A percentile compares a stretch with the other conserved stretches of the same genome.
Conservation (phyloP, 768 basidiomycete genomes). For the Neoboletus magnificus region DNA sequence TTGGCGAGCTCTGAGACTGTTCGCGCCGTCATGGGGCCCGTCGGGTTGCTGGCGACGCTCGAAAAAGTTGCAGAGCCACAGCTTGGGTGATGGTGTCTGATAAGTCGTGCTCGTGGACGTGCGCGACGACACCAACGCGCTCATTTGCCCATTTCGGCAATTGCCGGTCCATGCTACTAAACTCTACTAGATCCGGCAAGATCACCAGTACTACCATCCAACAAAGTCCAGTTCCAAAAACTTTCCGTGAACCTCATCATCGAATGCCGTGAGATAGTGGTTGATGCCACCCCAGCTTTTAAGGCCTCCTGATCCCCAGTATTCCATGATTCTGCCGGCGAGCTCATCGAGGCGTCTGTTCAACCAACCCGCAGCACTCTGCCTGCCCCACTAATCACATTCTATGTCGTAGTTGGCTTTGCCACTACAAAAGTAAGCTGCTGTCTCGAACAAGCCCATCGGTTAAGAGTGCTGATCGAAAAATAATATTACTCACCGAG, state of each 20-base stretch:
- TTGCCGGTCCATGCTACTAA: not conserved
- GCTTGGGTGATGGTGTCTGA: conserved; percentile 1
- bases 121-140: conserved; percentile 10
- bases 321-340: conserved; percentile 34
- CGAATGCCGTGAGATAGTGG: not conserved
- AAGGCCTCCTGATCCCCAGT: not conserved
- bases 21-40: conserved; percentile 12
- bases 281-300: not conserved
- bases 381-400: no score
- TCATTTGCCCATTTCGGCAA: conserved; percentile 6
- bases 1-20: conserved; percentile 11
- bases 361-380: no score
- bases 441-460: conserved; percentile 37
- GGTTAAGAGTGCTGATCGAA: not conserved
- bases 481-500: conserved; percentile 58
- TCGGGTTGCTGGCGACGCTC: not conserved
- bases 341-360: conserved; percentile 65
- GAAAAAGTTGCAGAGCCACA: not conserved
- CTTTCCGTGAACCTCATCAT: not conserved
- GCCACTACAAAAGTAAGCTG: conserved; percentile 54
- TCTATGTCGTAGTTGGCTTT: conserved; percentile 53
- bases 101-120: not conserved
- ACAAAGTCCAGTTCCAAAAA: not conserved
- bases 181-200: no score
- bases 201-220: not conserved